Percentiles rank a stretch among this genome's conserved stretches.
These are phyloP conservation scores for Phytophthora podocarpi DNA, from an alignment of 352 stramenopile genomes.

Conservation along the genomic window DNA sequence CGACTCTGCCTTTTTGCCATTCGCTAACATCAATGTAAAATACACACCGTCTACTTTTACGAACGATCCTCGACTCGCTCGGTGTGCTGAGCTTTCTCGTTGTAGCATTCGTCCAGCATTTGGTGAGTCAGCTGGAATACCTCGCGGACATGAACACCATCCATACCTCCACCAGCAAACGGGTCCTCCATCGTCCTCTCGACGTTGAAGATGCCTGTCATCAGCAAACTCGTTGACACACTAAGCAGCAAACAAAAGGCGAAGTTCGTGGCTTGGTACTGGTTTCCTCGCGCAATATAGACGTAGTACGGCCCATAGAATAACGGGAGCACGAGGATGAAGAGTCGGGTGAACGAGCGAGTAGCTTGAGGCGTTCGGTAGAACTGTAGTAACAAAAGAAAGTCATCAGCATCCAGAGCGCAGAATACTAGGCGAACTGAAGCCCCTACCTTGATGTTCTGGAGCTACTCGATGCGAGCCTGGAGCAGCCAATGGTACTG, in stretches of 20 bases:
- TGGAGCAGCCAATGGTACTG: constrained; percentile 90
- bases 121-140: constrained; percentile 53
- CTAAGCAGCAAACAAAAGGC: constrained; percentile 78
- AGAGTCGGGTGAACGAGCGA: constrained; percentile 82
- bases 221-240: constrained; percentile 78
- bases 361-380: constrained; percentile 89
- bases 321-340: constrained; percentile 82
- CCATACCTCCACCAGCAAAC: constrained; percentile 68
- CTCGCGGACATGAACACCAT: constrained; percentile 69
- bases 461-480: constrained; percentile 78
- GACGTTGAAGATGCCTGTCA: constrained; percentile 91
- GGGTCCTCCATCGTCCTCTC: constrained; percentile 86
- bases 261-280: constrained; percentile 68
- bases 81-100: constrained; percentile 16
- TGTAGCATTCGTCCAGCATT: constrained; percentile 64
- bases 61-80: background rate
- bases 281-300: constrained; percentile 64
- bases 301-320: constrained; percentile 91
- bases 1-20: too few relatives aligned
- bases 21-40: background rate
- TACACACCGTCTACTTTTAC: constrained; percentile 7
- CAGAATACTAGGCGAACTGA: too few relatives aligned
- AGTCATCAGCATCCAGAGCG: too few relatives aligned
- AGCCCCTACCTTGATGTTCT: constrained; percentile 91
- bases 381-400: too few relatives aligned